Base-by-base conservation (phyloP, 2,329 filamentous ascomycete species). In the Fusarium sp. region DNA sequence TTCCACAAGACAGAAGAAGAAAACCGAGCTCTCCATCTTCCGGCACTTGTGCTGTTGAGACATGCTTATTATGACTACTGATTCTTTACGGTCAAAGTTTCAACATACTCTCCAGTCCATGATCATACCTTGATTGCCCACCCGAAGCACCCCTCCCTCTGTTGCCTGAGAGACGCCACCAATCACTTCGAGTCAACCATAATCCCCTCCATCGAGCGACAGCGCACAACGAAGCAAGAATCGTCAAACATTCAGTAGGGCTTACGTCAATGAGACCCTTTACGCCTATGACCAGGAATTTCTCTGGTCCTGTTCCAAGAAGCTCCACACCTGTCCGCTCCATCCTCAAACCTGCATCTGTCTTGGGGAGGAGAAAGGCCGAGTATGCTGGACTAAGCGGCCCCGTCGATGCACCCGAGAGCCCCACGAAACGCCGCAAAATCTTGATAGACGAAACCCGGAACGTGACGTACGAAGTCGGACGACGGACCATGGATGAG, bases 381-480 rank as follows among this genome's bases (percentile, higher is more conserved):
- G 82, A 85, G 65, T 81, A 88, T 75, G 83, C 83, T 65, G 81
- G 80, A 38, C 78, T 82, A 44, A 83, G 83, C 61, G 82, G 85
- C 65, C 77, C 81, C 41, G 77, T 81, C 36, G 81, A 83, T 30
- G 71, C 78, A 18, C 78, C 81, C 20, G 82, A 84, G 56, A 87
- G 82, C 71, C 86, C 85, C 7, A 83, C 79, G 38, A 90, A 90
- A 78, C 85, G 87, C 41, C 86, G 86, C 68, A 89, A 86, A 75
- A 89, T 91, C 54, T 82, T 88, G 51, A 90, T 90, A 71, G 88
- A 90, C 81, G 84, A 90, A 68, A 85, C 87, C 26, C 85, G 86
- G 75, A 90, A 88, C 77, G 83, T 86, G 65, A 86, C 89, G 12
- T 86, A 88, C 79, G 87, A 88, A 73, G 85, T 90, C 33, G 85